phyloP scores from a whole-genome alignment of 352 stramenopile genomes.

The Phytophthora chlamydospora region DNA sequence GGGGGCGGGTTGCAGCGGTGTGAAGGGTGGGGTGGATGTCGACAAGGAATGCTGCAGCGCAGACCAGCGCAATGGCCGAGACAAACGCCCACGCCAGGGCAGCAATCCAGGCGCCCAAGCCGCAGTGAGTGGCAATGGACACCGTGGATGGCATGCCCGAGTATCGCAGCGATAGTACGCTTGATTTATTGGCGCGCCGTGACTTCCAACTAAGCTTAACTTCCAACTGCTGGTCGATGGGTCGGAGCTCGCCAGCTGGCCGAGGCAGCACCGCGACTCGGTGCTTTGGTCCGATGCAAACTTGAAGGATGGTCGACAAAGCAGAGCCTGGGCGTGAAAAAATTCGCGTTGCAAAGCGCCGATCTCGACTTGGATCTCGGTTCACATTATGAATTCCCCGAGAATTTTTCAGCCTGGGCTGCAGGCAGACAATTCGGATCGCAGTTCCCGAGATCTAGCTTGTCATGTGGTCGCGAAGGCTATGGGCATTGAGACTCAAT shows the following conservation, averaged over 20 bases:
- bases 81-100: not conserved
- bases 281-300: slow-evolving; percentile 20
- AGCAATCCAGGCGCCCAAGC: not conserved
- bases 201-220: not conserved
- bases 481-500: too few species aligned
- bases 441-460: too few species aligned
- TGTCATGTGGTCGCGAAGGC: too few species aligned
- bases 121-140: too few species aligned
- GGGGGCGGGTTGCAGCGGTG: not conserved
- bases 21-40: too few species aligned
- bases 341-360: too few species aligned
- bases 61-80: not conserved
- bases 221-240: not conserved
- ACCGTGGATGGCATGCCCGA: not conserved
- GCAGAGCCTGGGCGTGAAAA: slow-evolving; percentile 7
- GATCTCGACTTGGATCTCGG: too few species aligned
- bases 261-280: slow-evolving; percentile 17
- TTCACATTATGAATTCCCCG: too few species aligned
- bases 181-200: slow-evolving; percentile 17
- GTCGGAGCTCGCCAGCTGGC: slow-evolving; percentile 23
- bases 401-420: too few species aligned
- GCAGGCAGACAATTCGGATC: too few species aligned
- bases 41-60: not conserved
- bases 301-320: slow-evolving; percentile 19
- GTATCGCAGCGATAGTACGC: slow-evolving; percentile 25